Evolutionary conservation across 805 yeast genomes (phyloP), one percentile per base, ranked within the genome.

Genomic region (Candida easanensis): DNA sequence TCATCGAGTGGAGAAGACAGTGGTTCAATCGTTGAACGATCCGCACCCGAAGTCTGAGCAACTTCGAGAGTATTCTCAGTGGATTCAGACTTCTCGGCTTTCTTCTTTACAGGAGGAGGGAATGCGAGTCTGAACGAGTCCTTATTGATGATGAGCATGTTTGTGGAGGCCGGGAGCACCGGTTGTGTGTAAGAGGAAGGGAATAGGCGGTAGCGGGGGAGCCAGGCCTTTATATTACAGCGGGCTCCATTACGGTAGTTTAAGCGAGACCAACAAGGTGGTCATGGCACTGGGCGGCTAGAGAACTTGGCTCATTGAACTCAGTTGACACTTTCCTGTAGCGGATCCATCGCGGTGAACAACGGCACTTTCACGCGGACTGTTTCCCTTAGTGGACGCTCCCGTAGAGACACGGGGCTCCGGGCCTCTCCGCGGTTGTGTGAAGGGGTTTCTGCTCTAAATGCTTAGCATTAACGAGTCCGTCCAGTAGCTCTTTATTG

Each of bases 381-480:
- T 41, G 45, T 41, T 45, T 45, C 48, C 48, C 42, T 45, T 45
- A 45, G 48, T 23, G 41, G 48, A 39, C 20, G 25, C 10, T 8
- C 37, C n/a, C 23, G n/a, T 18, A 5, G 4, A 10, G 10, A 13
- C 4, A 15, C 33, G 33, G 13, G 20, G 14, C 18, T 88, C 58
- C 87, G 88, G 3, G 97, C 90, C 58, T 93, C 99, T 50, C 79
- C 30, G 84, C 72, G 64, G 93, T 91, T 48, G 73, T 66, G n/a
- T n/a, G n/a, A n/a, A n/a, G n/a, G 11, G 98, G 87, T 51, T 80
- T 81, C 61, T 82, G 81, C 61, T 87, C 81, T 69, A 93, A 69
- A 49, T 84, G 77, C 45, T 84, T 80, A 42, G 95, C 93, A 42
- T 97, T 98, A 48, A 79, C 82, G 36, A 91, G 88, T 64, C 91